Base-by-base conservation (phyloP, 495 filamentous ascomycete species). In the Venustampulla echinocandica region DNA sequence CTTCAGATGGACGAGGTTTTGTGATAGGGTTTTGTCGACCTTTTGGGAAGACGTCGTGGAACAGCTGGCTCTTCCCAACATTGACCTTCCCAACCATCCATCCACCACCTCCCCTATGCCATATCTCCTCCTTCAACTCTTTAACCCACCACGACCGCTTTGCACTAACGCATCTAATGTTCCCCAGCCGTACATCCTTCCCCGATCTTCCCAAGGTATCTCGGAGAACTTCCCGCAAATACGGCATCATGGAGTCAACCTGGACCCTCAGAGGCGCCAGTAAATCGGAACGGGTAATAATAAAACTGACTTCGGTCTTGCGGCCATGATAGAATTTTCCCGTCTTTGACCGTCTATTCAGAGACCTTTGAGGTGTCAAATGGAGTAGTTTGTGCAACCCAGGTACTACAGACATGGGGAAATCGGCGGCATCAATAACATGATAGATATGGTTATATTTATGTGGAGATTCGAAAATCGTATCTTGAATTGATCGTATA, bases 51-150 rank as follows among this genome's bases (percentile, higher is more conserved):
- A 93, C 80, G 7, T 70, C 71, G 56, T 90, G 79, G 44, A 96
- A 87, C 19, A 99, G 80, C 50, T 80, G 82, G 58, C 89, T 95
- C 64, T 99, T 99, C 11, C 92, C 92, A 20, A 97, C 92, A 58
- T 99, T 99, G 42, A 83, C 87, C 55, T 90, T 95, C n/a, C 93
- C 92, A 19, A 97, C 86, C 70, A 99, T 80, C 92, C 92, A 99
- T n/a, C 85, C 75, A 4, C 82, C 93, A 2, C 90, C 89, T 7
- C 82, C 86, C 30, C 86, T 77, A 25, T 78, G 66, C 64, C 73
- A 83, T 37, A 95, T 86, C 21, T 87, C 79, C 55, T 94, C 84
- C 61, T 88, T 95, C 50, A 95, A 65, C 30, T 82, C 68, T 53
- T 76, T 84, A 0, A 84, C 95, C 89, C 89, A 93, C 90, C 90